Base-by-base conservation (phyloP, 176 grass and related monocot genomes). In the Carex cristatella region DNA sequence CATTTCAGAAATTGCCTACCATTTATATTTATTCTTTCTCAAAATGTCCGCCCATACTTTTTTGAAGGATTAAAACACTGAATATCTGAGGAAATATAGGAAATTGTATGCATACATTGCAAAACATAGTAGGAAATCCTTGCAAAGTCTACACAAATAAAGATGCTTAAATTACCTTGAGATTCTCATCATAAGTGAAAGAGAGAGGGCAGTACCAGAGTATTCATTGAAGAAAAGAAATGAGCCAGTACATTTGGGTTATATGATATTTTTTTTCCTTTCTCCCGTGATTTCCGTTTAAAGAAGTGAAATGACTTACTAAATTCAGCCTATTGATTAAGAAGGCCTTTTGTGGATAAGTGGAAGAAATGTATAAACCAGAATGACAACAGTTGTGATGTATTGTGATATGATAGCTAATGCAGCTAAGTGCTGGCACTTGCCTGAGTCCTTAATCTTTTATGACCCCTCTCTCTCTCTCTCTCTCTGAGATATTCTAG, bases 401-500 rank as follows among this genome's bases (percentile, higher is more conserved):
- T 79, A 57, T 58, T 79, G 74, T 79, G 27, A 79, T 37, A 16
- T 79, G 27, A 79, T 37, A 9, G 18, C 7, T 28, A 15, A 79
- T 58, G 9, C 14, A 79, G 13, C 33, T 28, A 5, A 54, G 46
- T 75, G 11, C 11, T 72, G 7, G 69, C 27, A 31, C 54, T 57
- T 58, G 7, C 4, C 2, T 79, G 53, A 51, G 14, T 76, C 42
- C 19, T 30, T 54, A 49, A 9, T 28, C 9, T 63, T 28, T 63
- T 63, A 10, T 23, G 61, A 28, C 61, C 19, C 30, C 61, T 63
- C 19, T 63, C 61, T 63, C 61, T 63, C 18, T 63, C 7, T 63
- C 48, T 78, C n/a, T 57, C 48, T 79, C 11, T 33, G 74, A 78
- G 53, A 56, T 57, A 57, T 78, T 57, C 4, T 86, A 99, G 93